phyloP scores from a whole-genome alignment of 2,329 filamentous ascomycete genomes.

The Acrodontium crateriforme region DNA sequence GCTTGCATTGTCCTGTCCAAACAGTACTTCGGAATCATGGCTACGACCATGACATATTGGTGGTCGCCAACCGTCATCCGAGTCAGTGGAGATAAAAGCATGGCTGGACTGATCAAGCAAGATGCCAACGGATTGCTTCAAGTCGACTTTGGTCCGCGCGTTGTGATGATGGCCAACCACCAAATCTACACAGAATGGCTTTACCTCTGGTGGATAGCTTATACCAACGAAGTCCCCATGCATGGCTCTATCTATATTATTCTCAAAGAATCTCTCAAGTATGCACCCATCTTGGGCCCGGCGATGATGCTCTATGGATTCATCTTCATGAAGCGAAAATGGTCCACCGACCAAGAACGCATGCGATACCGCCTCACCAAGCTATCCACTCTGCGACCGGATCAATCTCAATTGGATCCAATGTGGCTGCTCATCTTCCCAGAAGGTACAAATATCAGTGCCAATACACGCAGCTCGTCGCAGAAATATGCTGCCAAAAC shows the following conservation, averaged over 20 bases:
- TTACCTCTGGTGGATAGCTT: constrained; percentile 86
- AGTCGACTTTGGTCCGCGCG: constrained; percentile 64
- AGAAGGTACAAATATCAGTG: constrained; percentile 70
- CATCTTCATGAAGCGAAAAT: constrained; percentile 87
- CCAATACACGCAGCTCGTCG: constrained; percentile 57
- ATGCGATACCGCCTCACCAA: constrained; percentile 61
- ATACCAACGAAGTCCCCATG: constrained; percentile 51
- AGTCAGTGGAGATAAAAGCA: constrained; percentile 68
- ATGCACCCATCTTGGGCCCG: constrained; percentile 64
- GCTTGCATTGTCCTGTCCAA: constrained; percentile 81
- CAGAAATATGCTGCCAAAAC: constrained; percentile 65
- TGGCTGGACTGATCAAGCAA: constrained; percentile 58
- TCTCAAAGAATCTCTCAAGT: constrained; percentile 73
- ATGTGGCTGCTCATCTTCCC: constrained; percentile 89
- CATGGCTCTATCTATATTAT: constrained; percentile 85
- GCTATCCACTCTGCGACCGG: constrained; percentile 40
- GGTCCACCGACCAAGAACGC: constrained; percentile 63
- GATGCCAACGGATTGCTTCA: constrained; percentile 52
- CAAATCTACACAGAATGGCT: constrained; percentile 68
- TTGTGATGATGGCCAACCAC: constrained; percentile 76
- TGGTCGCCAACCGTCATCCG: constrained; percentile 71
- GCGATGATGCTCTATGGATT: constrained; percentile 82
- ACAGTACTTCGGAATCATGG: constrained; percentile 62
- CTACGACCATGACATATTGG: constrained; percentile 68
- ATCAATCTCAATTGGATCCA: constrained; percentile 33